Conservation (phyloP, 2,329 filamentous ascomycete species). For the Talaromyces sp. region DNA sequence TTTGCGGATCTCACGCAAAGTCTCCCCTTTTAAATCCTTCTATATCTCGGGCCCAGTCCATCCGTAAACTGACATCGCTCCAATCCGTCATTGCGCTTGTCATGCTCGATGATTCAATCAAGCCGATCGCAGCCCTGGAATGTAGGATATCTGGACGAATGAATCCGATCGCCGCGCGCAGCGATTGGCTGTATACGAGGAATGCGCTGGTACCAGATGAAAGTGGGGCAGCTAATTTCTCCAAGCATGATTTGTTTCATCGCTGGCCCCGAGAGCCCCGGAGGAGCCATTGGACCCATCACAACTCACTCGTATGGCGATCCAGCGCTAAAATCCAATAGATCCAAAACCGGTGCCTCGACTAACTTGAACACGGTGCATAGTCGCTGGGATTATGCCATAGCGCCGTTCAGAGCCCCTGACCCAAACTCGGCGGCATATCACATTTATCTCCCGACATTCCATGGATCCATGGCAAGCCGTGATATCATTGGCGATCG, state of each 20-base stretch:
- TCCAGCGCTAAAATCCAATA: slow-evolving; percentile 16
- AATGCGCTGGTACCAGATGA: slow-evolving; percentile 7
- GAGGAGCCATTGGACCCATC: slow-evolving; percentile 17
- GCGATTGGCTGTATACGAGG: slow-evolving; percentile 6
- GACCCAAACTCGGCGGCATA: not conserved
- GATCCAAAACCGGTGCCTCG: slow-evolving; percentile 4
- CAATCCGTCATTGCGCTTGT: not conserved
- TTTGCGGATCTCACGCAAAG: slow-evolving; percentile 8
- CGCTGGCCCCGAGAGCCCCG: not conserved
- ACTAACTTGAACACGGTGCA: not conserved
- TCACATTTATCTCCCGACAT: slow-evolving; percentile 8
- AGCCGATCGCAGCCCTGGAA: slow-evolving; percentile 5
- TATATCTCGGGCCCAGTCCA: not conserved
- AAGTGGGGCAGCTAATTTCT: slow-evolving; percentile 2
- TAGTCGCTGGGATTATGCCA: not conserved
- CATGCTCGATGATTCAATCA: slow-evolving; percentile 12
- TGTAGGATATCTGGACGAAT: not conserved
- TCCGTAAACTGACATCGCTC: not conserved
- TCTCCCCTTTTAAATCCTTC: not conserved
- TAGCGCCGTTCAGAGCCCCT: not conserved
- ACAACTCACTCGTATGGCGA: slow-evolving; percentile 2
- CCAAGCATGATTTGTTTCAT: slow-evolving; percentile 15
- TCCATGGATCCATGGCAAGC: not conserved
- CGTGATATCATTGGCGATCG: slow-evolving; percentile 12
- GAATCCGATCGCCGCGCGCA: slow-evolving; percentile 3